Evolutionary conservation across 768 basidiomycete genomes (phyloP).

Genomic region (Phlebiopsis gigantea): DNA sequence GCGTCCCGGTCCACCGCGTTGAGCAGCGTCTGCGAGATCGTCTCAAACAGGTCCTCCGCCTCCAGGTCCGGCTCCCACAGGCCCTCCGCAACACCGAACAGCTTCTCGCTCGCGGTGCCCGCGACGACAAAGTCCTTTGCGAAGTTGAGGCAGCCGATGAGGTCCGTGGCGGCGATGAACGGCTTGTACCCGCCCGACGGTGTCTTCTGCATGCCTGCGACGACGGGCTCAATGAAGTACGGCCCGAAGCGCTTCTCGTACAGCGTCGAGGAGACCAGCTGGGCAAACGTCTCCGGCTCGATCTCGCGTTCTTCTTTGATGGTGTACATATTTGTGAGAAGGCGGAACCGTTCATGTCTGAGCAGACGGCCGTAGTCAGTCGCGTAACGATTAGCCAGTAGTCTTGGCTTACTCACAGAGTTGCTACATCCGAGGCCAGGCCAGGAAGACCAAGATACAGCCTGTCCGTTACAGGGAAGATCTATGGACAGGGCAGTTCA

Average conservation of each 20-base stretch:
- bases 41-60: conserved; percentile 97
- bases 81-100: conserved; percentile 96
- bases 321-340: conserved; percentile 96
- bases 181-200: conserved; percentile 73
- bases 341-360: conserved; percentile 88
- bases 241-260: conserved; percentile 96
- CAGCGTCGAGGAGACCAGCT: conserved; percentile 90
- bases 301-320: conserved; percentile 99
- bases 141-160: conserved; percentile 90
- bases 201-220: conserved; percentile 82
- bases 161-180: conserved; percentile 92
- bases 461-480: conserved; percentile 91
- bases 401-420: conserved; percentile 56
- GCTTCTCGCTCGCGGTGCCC: conserved; percentile 86
- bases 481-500: conserved; percentile 41
- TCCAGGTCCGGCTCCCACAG: conserved; percentile 98
- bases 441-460: conserved; percentile 91
- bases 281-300: conserved; percentile 92
- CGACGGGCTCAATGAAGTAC: conserved; percentile 94
- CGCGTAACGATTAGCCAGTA: background rate
- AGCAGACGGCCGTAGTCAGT: background rate
- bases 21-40: conserved; percentile 91
- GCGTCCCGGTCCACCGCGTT: conserved; percentile 97
- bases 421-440: conserved; percentile 88
- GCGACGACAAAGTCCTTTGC: conserved; percentile 97